These are phyloP conservation scores for Apiospora saccharicola DNA, from an alignment of 2,329 filamentous ascomycete genomes.

Conservation along the genomic window DNA sequence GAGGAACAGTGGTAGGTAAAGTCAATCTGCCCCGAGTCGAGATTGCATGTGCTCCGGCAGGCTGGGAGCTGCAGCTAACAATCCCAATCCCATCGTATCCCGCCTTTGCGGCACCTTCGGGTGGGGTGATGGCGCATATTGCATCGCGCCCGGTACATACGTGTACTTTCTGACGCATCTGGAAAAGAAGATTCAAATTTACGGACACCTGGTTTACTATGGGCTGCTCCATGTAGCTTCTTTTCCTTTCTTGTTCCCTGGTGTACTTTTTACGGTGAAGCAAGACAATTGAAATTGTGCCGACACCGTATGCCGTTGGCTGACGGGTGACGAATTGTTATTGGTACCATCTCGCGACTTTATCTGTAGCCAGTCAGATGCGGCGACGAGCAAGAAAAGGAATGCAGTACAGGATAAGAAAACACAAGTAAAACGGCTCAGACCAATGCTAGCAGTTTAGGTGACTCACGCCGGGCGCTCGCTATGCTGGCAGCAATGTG, in stretches of 20 bases:
- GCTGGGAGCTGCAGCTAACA: neutral
- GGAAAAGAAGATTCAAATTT: neutral
- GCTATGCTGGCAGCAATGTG: neutral
- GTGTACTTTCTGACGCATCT: neutral
- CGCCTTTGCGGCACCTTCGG: neutral
- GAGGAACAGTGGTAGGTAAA: neutral
- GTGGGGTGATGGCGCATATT: neutral
- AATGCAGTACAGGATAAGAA: neutral
- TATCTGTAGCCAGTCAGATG: neutral
- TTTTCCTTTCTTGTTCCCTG: neutral
- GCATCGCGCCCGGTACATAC: neutral
- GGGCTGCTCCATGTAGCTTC: neutral
- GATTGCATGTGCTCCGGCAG: neutral
- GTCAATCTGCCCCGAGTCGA: neutral
- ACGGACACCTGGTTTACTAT: neutral
- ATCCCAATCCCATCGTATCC: neutral
- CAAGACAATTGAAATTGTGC: neutral
- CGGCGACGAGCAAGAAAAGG: neutral
- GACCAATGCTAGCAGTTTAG: neutral
- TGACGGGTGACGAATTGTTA: neutral
- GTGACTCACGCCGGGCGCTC: neutral
- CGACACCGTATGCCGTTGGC: neutral
- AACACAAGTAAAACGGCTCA: neutral
- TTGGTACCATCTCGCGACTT: neutral
- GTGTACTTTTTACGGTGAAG: neutral